Base-by-base conservation (phyloP, 225 moss, liverwort and hornwort genomes). In the Thuidium tamariscinum region DNA sequence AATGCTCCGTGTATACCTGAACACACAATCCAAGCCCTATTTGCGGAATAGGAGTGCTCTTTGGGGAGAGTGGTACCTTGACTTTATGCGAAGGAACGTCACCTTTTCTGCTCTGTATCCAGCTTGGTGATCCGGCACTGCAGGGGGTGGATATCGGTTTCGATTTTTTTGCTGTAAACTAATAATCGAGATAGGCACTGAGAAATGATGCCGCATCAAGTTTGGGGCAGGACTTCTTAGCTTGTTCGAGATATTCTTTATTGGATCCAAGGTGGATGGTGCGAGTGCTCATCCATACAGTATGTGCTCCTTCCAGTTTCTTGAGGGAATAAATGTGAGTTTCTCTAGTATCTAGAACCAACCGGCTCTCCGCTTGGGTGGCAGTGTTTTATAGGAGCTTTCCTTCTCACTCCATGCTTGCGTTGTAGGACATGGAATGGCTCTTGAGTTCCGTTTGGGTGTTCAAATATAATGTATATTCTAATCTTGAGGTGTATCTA, bases 181-280 rank as follows among this genome's bases (percentile, higher is more conserved):
- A 93, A 93, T 91, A 93, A 88, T 87, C 90, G 87, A 77, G 83
- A 83, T 90, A 77, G 90, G 80, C 87, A 88, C 82, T 83, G 84
- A 87, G 75, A 84, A 87, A 87, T 84, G 86, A 91, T 92, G 92
- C 91, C 92, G 90, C 92, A 91, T 88, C 90, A 91, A 92, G 89
- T 89, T n/a, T 87, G 89, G 74, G 91, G 89, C 93, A 88, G 89
- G 87, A 95, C 88, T 88, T 88, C 88, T 60, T 92, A 89, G 93
- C 89, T 89, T 90, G 93, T 90, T 89, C 83, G 90, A 94, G 91
- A 91, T 95, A 95, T 94, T 92, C 90, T 93, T 96, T 92, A 92
- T 89, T 94, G 91, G 90, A 89, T 92, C 88, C 74, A 88, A 83
- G 85, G 83, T 84, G 87, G 87, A 93, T 74, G 90, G 88, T 68